A percentile compares a stretch with the other conserved stretches of the same genome.
These are phyloP conservation scores for Lepidium africanum DNA, from an alignment of 345 rosid genomes.

Conservation along the genomic window DNA sequence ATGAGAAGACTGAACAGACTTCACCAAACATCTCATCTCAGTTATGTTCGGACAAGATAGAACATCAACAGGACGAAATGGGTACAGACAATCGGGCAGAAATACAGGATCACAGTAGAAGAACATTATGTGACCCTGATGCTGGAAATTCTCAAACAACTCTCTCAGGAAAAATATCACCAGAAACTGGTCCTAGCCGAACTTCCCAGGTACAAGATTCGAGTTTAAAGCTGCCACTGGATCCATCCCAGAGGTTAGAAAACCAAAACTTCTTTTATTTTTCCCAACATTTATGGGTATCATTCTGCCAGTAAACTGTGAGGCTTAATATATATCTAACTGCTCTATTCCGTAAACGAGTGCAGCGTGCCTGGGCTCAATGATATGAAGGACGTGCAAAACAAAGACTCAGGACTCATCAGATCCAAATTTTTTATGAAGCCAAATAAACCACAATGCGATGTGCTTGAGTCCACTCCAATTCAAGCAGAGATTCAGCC, in stretches of 20 bases:
- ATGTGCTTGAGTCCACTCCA: slow-evolving; percentile 25
- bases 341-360: background rate
- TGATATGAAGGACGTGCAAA: slow-evolving; percentile 18
- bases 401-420: slow-evolving; percentile 34
- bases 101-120: slow-evolving; percentile 6
- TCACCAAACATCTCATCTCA: slow-evolving; percentile 21
- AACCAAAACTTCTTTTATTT: background rate
- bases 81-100: slow-evolving; percentile 17
- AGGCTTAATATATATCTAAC: background rate
- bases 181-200: slow-evolving; percentile 12
- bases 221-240: slow-evolving; percentile 23
- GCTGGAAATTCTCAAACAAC: slow-evolving; percentile 14
- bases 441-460: slow-evolving; percentile 26
- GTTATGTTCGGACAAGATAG: slow-evolving; percentile 14
- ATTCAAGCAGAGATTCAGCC: slow-evolving; percentile 24
- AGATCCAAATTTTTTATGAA: slow-evolving; percentile 33
- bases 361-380: slow-evolving; percentile 24
- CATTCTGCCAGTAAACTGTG: background rate
- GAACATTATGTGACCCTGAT: slow-evolving; percentile 9
- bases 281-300: background rate
- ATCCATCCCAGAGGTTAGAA: slow-evolving; percentile 40
- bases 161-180: slow-evolving; percentile 15
- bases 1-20: slow-evolving; percentile 11
- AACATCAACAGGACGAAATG: slow-evolving; percentile 24
- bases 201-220: slow-evolving; percentile 24